phyloP scores from a whole-genome alignment of 176 grass and related monocot species.

The Thinopyrum elongatum region DNA sequence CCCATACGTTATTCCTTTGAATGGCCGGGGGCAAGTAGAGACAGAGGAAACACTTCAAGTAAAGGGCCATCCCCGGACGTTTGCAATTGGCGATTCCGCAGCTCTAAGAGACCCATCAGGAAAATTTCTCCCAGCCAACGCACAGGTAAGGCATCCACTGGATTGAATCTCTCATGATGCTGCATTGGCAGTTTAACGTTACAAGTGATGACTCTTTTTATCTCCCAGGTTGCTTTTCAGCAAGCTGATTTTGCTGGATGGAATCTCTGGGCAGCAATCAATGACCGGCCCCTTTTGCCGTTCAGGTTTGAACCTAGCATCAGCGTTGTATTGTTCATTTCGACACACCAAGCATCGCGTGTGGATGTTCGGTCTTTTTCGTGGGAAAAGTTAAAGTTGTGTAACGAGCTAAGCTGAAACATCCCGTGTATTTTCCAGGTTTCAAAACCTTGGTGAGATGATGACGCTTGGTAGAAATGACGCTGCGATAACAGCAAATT shows the following conservation, averaged over 20 bases:
- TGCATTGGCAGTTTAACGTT: neutral
- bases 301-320: conserved; percentile 58
- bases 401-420: neutral
- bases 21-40: conserved; percentile 86
- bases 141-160: conserved; percentile 53
- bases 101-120: conserved; percentile 80
- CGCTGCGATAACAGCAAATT: conserved; percentile 72
- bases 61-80: conserved; percentile 81
- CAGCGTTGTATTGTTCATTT: neutral
- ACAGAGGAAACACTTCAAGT: conserved; percentile 92
- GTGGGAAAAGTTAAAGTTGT: neutral
- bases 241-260: conserved; percentile 94
- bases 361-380: neutral
- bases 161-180: neutral
- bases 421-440: conserved; percentile 45
- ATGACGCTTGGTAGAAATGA: conserved; percentile 92
- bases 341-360: neutral
- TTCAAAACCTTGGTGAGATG: conserved; percentile 98
- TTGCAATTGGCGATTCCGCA: conserved; percentile 94
- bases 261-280: conserved; percentile 97
- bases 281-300: conserved; percentile 76
- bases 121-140: conserved; percentile 77
- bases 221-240: conserved; percentile 85
- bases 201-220: neutral
- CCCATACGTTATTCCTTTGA: conserved; percentile 62